Base-by-base conservation (phyloP, 164 flowering plant species). In the Magnolia changhungtana region DNA sequence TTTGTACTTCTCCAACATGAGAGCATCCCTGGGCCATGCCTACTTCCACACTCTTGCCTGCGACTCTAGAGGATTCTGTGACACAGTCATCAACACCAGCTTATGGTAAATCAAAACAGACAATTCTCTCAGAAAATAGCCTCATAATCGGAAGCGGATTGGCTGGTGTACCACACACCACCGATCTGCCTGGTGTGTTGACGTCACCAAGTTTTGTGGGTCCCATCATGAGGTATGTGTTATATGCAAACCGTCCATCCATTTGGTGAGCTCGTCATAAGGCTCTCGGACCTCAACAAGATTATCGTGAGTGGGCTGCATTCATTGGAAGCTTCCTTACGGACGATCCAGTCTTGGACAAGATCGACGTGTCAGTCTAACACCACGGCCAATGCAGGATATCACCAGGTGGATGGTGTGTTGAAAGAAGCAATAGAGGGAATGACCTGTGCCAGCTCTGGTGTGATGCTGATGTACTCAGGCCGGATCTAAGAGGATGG, bases 41-140 rank as follows among this genome's bases (percentile, higher is more conserved):
- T 81, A 81, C 79, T 79, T 81, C 74, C 84, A 78, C 65, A 81
- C 84, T 50, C 81, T 81, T 59, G 79, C 72, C 13, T 81, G 84
- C 84, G 78, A 81, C 74, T 76, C 81, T 29, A 58, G 50, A 58
- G 55, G 45, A 21, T 79, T 81, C 67, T 50, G 24, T 13, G 37
- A 59, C 6, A 78, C 70, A 0, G 69, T 76, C 8, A n/a, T 78
- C 77, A 81, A 81, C 67, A 65, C 79, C 20, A 64, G 76, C 51
- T 68, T 81, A 69, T 71, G 72, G 23, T 79, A 73, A 24, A 21
- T 67, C 10, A 24, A 24, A 24, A 69, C 70, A 76, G 80, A 78
- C n/a, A 81, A 78, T 66, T 75, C 79, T 55, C 76, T 75, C 13
- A 29, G 72, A 37, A 45, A 79, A 27, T 79, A 76, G 24, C 75